Percentiles rank a stretch among this genome's conserved stretches.
These are phyloP conservation scores for Brassica nigra DNA, from an alignment of 345 rosid species.

Conservation along the genomic window DNA sequence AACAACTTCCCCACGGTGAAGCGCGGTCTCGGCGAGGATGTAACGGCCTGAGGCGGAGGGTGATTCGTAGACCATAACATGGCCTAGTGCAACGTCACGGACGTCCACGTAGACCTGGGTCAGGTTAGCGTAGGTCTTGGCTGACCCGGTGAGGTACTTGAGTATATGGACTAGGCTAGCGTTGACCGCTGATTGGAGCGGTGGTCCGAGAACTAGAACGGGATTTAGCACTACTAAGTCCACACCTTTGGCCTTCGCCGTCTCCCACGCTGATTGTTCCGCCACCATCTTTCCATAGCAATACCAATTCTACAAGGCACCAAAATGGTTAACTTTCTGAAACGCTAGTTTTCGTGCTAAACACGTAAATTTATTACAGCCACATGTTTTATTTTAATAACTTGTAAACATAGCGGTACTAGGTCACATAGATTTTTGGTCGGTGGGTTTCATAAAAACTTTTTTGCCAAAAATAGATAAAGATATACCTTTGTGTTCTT, in stretches of 20 bases:
- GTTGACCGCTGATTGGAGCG: constrained; percentile 74
- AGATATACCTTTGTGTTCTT: constrained; percentile 71
- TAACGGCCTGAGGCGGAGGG: constrained; percentile 93
- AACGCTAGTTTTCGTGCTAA: not conserved
- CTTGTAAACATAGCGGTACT: not conserved
- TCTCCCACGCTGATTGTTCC: constrained; percentile 83
- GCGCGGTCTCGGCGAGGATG: constrained; percentile 79
- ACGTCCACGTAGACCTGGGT: constrained; percentile 92
- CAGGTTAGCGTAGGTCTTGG: constrained; percentile 88
- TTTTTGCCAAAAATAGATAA: too few species aligned
- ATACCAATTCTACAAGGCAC: constrained; percentile 79
- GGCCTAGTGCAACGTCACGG: constrained; percentile 81
- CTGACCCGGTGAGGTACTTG: constrained; percentile 90
- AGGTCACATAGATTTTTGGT: too few species aligned
- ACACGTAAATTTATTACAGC: not conserved
- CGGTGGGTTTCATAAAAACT: too few species aligned
- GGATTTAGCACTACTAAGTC: constrained; percentile 91
- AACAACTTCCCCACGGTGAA: constrained; percentile 97
- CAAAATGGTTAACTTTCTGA: not conserved
- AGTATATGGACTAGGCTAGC: constrained; percentile 86
- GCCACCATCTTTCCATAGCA: constrained; percentile 94
- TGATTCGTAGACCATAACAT: constrained; percentile 75
- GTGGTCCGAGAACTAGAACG: constrained; percentile 82
- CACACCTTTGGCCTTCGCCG: constrained; percentile 72
- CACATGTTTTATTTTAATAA: not conserved